These are phyloP conservation scores for Boechera retrofracta DNA, from an alignment of 345 rosid species.

Conservation along the genomic window DNA sequence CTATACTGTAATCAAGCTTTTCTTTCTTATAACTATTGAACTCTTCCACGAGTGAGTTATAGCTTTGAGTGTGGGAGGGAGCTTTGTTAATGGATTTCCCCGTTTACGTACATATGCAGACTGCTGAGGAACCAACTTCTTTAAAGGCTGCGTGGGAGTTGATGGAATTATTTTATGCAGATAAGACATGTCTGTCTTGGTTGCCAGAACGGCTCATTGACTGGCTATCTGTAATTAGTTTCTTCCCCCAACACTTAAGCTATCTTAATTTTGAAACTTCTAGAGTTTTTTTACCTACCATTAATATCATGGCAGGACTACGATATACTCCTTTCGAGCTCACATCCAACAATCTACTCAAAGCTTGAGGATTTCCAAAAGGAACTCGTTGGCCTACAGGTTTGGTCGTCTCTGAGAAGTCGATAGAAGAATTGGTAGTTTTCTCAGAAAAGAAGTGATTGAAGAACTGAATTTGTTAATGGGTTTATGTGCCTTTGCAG, in stretches of 20 bases:
- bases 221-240: conserved; percentile 90
- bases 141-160: conserved; percentile 98
- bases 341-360: conserved; percentile 65
- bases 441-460: conserved; percentile 18
- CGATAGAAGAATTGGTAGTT: not conserved
- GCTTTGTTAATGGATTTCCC: conserved; percentile 10
- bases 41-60: conserved; percentile 3
- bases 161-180: conserved; percentile 87
- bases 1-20: conserved; percentile 12
- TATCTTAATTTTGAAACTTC: conserved; percentile 16
- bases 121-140: conserved; percentile 59
- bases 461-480: not conserved
- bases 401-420: conserved; percentile 30
- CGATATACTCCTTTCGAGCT: conserved; percentile 67
- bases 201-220: conserved; percentile 82
- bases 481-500: conserved; percentile 49
- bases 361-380: conserved; percentile 80
- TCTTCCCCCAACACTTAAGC: conserved; percentile 16
- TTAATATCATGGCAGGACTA: conserved; percentile 65
- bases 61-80: conserved; percentile 15
- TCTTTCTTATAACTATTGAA: not conserved
- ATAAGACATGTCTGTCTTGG: conserved; percentile 75
- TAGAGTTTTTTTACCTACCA: not conserved
- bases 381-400: conserved; percentile 77
- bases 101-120: conserved; percentile 45